phyloP scores from a whole-genome alignment of 805 yeast species.

The Ogataea zsoltii region DNA sequence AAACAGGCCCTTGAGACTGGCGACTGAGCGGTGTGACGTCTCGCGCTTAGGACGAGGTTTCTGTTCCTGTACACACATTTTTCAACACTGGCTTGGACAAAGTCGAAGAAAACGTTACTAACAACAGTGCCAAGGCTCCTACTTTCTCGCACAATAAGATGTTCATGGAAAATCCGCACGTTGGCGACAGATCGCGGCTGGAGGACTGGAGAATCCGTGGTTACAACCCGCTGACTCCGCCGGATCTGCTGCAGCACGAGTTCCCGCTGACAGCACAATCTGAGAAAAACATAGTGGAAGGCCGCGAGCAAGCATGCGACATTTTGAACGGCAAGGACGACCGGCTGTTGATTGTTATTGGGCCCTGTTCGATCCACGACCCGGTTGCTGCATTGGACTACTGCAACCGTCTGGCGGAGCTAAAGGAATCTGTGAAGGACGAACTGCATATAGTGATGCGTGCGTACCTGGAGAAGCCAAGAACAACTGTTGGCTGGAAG shows the following conservation, averaged over 20 bases:
- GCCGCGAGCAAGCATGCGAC: slow-evolving; percentile 72
- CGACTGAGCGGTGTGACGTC: too few relatives aligned
- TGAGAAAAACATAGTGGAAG: slow-evolving; percentile 64
- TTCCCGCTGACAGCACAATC: slow-evolving; percentile 64
- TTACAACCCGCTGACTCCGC: slow-evolving; percentile 94
- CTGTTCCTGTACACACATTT: not conserved
- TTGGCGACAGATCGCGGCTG: slow-evolving; percentile 78
- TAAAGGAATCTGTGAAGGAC: slow-evolving; percentile 62
- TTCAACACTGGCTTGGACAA: not conserved
- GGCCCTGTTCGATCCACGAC: slow-evolving; percentile 97
- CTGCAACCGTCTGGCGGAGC: slow-evolving; percentile 60
- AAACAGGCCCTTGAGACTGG: too few relatives aligned
- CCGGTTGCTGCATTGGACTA: slow-evolving; percentile 90
- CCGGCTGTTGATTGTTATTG: slow-evolving; percentile 83
- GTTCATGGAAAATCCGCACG: slow-evolving; percentile 82
- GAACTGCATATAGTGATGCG: slow-evolving; percentile 92
- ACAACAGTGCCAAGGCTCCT: slow-evolving; percentile 19
- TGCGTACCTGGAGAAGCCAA: slow-evolving; percentile 96
- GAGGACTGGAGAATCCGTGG: slow-evolving; percentile 83
- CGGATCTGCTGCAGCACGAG: slow-evolving; percentile 88
- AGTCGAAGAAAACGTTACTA: not conserved
- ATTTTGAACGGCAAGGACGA: slow-evolving; percentile 84
- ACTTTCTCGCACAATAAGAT: slow-evolving; percentile 41
- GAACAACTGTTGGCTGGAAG: slow-evolving; percentile 99
- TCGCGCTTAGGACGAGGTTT: not conserved